phyloP scores from a whole-genome alignment of 1,284 basidiomycete genomes.

The Athelia psychrophila region DNA sequence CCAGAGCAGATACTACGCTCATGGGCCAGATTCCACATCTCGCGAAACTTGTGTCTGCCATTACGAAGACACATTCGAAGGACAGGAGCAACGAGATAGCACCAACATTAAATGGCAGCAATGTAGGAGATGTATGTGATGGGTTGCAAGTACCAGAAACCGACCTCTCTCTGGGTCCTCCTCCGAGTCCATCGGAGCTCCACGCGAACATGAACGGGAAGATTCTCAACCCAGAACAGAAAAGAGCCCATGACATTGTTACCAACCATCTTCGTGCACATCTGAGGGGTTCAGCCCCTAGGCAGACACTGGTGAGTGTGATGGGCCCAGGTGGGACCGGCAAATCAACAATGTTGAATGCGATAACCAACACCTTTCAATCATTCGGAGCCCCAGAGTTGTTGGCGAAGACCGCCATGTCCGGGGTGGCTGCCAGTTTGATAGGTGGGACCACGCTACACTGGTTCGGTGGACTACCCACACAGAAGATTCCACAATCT shows the following conservation, averaged over 20 bases:
- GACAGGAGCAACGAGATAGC: too few relatives aligned
- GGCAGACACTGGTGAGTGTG: constrained; percentile 23
- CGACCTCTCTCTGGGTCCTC: too few relatives aligned
- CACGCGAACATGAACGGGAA: neutral
- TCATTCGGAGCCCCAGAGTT: neutral
- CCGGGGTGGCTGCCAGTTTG: constrained; percentile 30
- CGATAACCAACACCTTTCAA: constrained; percentile 24
- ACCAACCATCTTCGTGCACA: neutral
- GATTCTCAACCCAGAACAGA: constrained; percentile 5
- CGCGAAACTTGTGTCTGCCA: too few relatives aligned
- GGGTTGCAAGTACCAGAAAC: too few relatives aligned
- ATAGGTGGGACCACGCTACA: constrained; percentile 32
- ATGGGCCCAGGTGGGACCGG: constrained; percentile 32
- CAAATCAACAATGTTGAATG: constrained; percentile 29
- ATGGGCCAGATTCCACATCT: too few relatives aligned
- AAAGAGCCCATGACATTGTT: constrained; percentile 7
- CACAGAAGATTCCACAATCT: neutral
- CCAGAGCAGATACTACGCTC: too few relatives aligned
- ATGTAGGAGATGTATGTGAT: too few relatives aligned
- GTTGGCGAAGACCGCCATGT: constrained; percentile 24
- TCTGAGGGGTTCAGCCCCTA: constrained; percentile 2
- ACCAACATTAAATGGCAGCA: too few relatives aligned
- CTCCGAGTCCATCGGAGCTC: too few relatives aligned
- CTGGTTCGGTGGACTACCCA: constrained; percentile 11
- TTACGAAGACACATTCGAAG: too few relatives aligned